These are phyloP conservation scores for Fragilaria radians DNA, from an alignment of 108 stramenopile genomes.

Conservation along the genomic window DNA sequence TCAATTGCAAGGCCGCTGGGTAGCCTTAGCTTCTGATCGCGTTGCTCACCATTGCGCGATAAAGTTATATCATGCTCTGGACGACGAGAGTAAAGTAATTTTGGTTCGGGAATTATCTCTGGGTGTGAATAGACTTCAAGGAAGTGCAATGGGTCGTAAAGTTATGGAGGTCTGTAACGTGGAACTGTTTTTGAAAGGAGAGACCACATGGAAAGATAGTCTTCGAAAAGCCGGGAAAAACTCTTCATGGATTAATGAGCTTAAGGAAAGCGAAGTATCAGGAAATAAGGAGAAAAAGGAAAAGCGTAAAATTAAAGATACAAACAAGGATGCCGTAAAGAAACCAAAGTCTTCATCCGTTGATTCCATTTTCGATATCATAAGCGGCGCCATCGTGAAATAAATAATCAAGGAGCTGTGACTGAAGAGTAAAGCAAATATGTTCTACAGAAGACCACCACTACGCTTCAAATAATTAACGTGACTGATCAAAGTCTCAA, in stretches of 20 bases:
- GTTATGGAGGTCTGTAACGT: conserved; percentile 59
- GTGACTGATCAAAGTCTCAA: too few species aligned
- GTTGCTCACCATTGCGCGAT: conserved; percentile 76
- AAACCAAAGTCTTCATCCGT: background rate
- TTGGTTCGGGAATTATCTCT: conserved; percentile 56
- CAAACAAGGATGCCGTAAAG: background rate
- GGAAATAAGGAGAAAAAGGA: conserved; percentile 1
- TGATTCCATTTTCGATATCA: background rate
- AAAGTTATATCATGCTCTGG: conserved; percentile 59
- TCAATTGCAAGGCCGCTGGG: conserved; percentile 38
- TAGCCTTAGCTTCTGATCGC: conserved; percentile 54
- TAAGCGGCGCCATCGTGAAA: background rate
- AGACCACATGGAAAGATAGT: conserved; percentile 3
- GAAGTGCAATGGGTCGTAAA: conserved; percentile 70
- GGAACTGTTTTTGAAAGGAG: conserved; percentile 23
- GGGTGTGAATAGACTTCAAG: conserved; percentile 54
- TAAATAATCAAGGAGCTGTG: background rate
- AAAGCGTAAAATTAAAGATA: background rate
- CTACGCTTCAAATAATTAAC: too few species aligned
- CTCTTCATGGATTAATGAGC: conserved; percentile 5
- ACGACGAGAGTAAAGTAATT: conserved; percentile 49
- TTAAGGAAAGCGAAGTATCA: background rate
- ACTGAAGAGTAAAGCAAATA: too few species aligned
- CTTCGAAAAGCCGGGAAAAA: background rate
- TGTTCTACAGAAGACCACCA: too few species aligned